Evolutionary conservation across 1,139 yeast genomes (phyloP), one percentile per base, ranked within the genome.

Genomic region (Geotrichum reessii): DNA sequence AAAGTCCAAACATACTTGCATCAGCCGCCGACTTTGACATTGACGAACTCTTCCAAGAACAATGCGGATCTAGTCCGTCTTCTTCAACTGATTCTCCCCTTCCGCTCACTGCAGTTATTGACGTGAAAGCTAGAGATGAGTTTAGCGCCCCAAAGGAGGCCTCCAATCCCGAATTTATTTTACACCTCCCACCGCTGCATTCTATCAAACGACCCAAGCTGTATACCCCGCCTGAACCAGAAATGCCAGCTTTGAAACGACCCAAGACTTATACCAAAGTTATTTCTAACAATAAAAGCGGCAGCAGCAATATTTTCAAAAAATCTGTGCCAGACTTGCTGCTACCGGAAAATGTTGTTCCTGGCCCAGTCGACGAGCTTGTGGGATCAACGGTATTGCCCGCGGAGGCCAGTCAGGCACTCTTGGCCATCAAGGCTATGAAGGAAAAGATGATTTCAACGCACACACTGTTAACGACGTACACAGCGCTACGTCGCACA

Each of bases 401-500:
- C 5, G 17, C 42, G 19, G 42, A 37, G 14, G 40, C 47, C 22
- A 50, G 31, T 21, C 25, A 28, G 4, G 25, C 19, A 3, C 31
- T 37, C 3, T n/a, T 19, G n/a, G 22, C 53, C 22, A 50, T 50
- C 3, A 50, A 37, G 31, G 31, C 24, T 4, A 37, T 55, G 33
- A 55, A 55, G 28, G 22, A 27, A 28, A 55, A 57, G 33, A 57
- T 57, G 57, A 50, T 57, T 8, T 53, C 60, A 11, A 49, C 60
- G 17, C 60, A 57, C 47, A 57, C 57, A 3, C 55, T 57, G 8
- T 31, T 57, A 12, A 53, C 60, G 12, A 57, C 60, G 3, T 53
- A 52, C 42, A 50, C 56, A 12, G 56, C 60, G 4, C 50, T 57
- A 12, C 49, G 53, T 11, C 50, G 50, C 12, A 37, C 60, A 1